phyloP scores from a whole-genome alignment of 805 yeast genomes.

The Candida morakotiae region DNA sequence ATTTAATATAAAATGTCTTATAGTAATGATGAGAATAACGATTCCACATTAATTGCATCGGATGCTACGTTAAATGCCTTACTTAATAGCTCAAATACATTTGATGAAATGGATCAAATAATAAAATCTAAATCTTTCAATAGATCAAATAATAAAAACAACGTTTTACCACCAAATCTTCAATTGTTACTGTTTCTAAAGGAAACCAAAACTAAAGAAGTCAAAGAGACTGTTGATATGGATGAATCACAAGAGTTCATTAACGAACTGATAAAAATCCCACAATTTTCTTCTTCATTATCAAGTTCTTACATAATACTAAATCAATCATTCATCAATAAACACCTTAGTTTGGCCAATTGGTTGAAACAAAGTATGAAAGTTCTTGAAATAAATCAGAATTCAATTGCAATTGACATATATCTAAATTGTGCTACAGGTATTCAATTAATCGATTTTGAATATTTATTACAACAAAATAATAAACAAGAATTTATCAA shows the following conservation, averaged over 20 bases:
- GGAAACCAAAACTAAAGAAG: neutral
- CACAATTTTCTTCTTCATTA: too few relatives aligned
- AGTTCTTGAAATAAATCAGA: neutral
- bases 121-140: too few relatives aligned
- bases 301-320: too few relatives aligned
- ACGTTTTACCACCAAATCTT: neutral
- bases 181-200: neutral
- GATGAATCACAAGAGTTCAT: too few relatives aligned
- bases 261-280: too few relatives aligned
- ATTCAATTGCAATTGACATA: constrained; percentile 1
- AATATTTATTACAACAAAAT: constrained; percentile 4
- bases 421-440: constrained; percentile 4
- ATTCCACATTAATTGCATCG: too few relatives aligned
- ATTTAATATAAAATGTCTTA: too few relatives aligned
- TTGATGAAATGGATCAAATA: too few relatives aligned
- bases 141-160: neutral
- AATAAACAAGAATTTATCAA: neutral
- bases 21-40: too few relatives aligned
- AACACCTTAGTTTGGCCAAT: neutral
- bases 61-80: too few relatives aligned
- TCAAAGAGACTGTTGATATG: too few relatives aligned
- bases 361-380: neutral
- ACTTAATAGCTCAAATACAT: too few relatives aligned
- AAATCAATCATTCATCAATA: neutral
- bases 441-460: neutral